A percentile compares a stretch with the other conserved stretches of the same genome.
These are phyloP conservation scores for Fomitopsis palustris DNA, from an alignment of 1,284 basidiomycete species.

Conservation along the genomic window DNA sequence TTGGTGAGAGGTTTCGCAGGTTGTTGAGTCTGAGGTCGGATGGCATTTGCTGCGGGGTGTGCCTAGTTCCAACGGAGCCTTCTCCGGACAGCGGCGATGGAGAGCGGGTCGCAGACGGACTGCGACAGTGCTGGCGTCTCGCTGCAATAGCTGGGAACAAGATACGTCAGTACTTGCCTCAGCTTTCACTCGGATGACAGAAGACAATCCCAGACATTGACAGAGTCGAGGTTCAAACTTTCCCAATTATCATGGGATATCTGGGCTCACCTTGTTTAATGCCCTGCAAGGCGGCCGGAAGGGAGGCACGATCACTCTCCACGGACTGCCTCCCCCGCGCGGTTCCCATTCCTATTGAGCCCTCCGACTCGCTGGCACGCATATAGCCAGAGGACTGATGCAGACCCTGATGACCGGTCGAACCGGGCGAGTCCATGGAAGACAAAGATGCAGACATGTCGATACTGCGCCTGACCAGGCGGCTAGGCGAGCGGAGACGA, in stretches of 20 bases:
- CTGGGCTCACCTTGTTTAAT: conserved; percentile 25
- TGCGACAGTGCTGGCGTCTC: conserved; percentile 11
- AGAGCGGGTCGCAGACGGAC: conserved; percentile 20
- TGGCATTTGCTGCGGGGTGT: conserved; percentile 14
- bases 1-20: conserved; percentile 13
- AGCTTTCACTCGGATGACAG: neutral
- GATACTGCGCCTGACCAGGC: conserved; percentile 19
- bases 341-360: conserved; percentile 25
- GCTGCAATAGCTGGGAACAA: conserved; percentile 12
- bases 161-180: neutral
- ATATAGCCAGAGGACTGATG: conserved; percentile 12
- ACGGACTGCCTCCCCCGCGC: conserved; percentile 37
- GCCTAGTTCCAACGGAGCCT: conserved; percentile 11
- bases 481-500: conserved; percentile 20
- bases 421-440: conserved; percentile 21
- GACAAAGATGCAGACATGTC: conserved; percentile 28
- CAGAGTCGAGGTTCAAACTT: no score
- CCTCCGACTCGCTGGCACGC: conserved; percentile 28
- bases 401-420: conserved; percentile 14
- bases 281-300: conserved; percentile 28
- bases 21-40: conserved; percentile 13
- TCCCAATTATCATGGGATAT: no score
- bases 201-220: no score
- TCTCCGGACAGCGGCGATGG: conserved; percentile 22
- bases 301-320: conserved; percentile 34